Evolutionary conservation across 306 rosid genomes (phyloP).

Genomic region (Pterocarpus macrocarpus): DNA sequence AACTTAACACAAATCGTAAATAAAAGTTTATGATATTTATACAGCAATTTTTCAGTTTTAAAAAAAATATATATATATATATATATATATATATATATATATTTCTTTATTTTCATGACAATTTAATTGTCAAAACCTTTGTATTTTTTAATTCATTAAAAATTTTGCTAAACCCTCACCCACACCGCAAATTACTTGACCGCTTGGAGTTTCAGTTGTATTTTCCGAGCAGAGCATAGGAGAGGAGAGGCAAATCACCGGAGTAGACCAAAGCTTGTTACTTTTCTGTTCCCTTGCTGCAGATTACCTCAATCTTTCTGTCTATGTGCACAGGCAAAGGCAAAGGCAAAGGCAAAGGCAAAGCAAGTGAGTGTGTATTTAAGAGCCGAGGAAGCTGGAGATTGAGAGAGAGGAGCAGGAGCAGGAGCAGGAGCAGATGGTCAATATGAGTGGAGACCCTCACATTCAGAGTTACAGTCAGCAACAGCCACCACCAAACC

Average conservation of each 20-base stretch:
- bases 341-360: no score
- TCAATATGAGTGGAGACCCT: slow-evolving; percentile 44
- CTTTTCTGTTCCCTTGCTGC: neutral
- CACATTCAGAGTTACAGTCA: neutral
- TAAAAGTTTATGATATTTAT: neutral
- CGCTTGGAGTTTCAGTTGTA: neutral
- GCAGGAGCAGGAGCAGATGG: slow-evolving; percentile 36
- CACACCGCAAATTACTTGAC: neutral
- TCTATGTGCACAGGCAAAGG: neutral
- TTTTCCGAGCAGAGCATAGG: neutral
- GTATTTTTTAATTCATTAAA: no score
- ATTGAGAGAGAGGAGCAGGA: slow-evolving; percentile 35
- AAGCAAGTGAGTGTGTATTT: neutral
- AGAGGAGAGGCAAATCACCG: neutral
- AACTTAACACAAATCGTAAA: neutral
- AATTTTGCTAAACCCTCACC: neutral
- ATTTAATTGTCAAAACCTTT: no score
- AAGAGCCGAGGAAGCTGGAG: slow-evolving; percentile 37
- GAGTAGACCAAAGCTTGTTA: neutral
- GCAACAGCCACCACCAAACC: no score
- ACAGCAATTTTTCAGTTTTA: no score
- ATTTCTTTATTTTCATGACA: no score
- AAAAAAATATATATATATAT: no score
- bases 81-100: no score
- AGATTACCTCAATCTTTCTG: neutral